These are phyloP conservation scores for Tetrahymena elliotti DNA, from an alignment of 73 alveolate genomes.

Conservation along the genomic window DNA sequence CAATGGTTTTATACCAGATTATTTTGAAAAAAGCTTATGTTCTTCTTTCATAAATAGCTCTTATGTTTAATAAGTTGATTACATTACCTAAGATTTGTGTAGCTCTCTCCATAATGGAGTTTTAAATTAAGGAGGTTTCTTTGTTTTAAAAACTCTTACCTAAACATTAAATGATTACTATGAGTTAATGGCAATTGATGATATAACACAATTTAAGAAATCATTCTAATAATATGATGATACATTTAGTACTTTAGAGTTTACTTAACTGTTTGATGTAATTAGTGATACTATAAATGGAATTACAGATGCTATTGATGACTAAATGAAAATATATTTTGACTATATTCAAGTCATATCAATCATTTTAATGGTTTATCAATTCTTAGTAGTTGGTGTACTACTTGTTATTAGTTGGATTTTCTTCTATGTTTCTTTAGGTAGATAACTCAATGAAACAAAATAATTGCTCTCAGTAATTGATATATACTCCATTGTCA, in stretches of 20 bases:
- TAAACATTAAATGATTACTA: not conserved
- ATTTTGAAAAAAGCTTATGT: not conserved
- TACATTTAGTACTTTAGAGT: not conserved
- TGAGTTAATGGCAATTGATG: not conserved
- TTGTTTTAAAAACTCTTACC: not conserved
- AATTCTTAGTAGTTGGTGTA: not conserved
- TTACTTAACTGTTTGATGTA: not conserved
- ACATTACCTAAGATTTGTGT: not conserved
- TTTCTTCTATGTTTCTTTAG: not conserved
- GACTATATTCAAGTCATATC: not conserved
- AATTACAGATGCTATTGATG: not conserved
- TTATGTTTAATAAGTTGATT: not conserved
- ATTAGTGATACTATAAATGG: not conserved
- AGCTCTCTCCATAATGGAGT: not conserved
- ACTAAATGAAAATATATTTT: not conserved
- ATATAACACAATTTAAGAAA: not conserved
- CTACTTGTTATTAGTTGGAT: not conserved
- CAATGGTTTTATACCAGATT: not conserved
- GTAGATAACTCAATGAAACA: not conserved
- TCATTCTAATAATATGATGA: not conserved
- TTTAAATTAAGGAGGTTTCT: not conserved
- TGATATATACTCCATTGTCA: not conserved
- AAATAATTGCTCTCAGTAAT: not conserved
- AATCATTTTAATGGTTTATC: not conserved
- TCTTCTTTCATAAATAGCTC: not conserved